Evolutionary conservation across 257 asterid species (phyloP).

Genomic region (Fraxinus americana): DNA sequence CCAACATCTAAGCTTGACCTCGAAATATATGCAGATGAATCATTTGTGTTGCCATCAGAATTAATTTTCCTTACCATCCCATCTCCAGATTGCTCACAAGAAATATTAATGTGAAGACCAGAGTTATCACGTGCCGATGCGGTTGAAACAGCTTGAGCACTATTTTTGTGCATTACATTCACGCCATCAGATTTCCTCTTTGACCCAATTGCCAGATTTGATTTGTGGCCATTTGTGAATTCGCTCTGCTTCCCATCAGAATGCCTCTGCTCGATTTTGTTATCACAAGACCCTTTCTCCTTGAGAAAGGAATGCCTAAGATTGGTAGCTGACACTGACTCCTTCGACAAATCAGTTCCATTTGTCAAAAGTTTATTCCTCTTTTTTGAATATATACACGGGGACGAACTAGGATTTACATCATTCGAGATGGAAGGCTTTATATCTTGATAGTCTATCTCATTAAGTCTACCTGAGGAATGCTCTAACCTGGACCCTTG

Average conservation of each 20-base stretch:
- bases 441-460: conserved; percentile 32
- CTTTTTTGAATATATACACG: conserved; percentile 34
- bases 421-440: conserved; percentile 35
- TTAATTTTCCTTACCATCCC: conserved; percentile 28
- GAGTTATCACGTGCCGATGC: not conserved
- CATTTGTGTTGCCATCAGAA: conserved; percentile 36
- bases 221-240: conserved; percentile 52
- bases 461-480: conserved; percentile 51
- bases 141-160: conserved; percentile 32
- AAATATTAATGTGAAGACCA: not conserved
- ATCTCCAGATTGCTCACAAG: conserved; percentile 35
- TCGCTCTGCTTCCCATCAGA: conserved; percentile 42
- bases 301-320: conserved; percentile 28
- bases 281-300: conserved; percentile 37
- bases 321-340: conserved; percentile 34
- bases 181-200: conserved; percentile 52
- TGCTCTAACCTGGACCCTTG: conserved; percentile 42
- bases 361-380: conserved; percentile 33
- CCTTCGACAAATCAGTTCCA: conserved; percentile 33
- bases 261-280: conserved; percentile 32
- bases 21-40: conserved; percentile 37
- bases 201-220: conserved; percentile 34
- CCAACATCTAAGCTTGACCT: conserved; percentile 34
- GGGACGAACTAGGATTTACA: conserved; percentile 35
- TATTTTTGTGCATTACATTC: conserved; percentile 28